Evolutionary conservation across 768 basidiomycete genomes (phyloP).

Genomic region (Kwoniella europaea): DNA sequence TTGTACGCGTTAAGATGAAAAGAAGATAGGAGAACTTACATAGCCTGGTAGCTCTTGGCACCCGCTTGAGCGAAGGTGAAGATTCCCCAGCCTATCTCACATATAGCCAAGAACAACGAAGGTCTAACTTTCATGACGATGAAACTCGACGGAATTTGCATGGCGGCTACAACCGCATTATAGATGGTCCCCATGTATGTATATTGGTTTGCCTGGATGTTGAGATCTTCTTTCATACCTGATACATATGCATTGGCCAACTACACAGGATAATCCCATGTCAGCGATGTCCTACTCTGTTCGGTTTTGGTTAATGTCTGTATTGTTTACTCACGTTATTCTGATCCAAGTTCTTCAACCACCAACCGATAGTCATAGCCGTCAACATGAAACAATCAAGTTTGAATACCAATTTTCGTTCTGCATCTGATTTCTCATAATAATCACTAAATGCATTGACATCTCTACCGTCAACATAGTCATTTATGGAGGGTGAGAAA

Average conservation of each 20-base stretch:
- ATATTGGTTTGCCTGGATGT: constrained; percentile 38
- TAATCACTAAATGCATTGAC: constrained; percentile 24
- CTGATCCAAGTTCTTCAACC: constrained; percentile 38
- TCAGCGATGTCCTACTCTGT: background rate
- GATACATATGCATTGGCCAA: constrained; percentile 32
- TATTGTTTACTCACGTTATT: constrained; percentile 21
- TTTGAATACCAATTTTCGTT: constrained; percentile 37
- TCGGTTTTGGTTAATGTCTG: background rate
- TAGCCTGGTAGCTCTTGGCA: constrained; percentile 24
- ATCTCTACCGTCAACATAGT: too few species aligned
- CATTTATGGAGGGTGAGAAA: too few species aligned
- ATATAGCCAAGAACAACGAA: constrained; percentile 20
- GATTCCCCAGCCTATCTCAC: constrained; percentile 36
- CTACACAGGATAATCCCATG: background rate
- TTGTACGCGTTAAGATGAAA: too few species aligned
- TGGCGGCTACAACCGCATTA: constrained; percentile 25
- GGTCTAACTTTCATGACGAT: constrained; percentile 31
- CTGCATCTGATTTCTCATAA: constrained; percentile 36
- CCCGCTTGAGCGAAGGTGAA: constrained; percentile 39
- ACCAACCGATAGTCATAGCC: constrained; percentile 33
- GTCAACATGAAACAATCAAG: constrained; percentile 39
- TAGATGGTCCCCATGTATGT: constrained; percentile 36
- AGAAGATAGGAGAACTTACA: constrained; percentile 12
- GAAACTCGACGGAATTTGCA: constrained; percentile 33
- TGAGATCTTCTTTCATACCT: constrained; percentile 44